phyloP scores from a whole-genome alignment of 2,329 filamentous ascomycete genomes.

The Paecilomyces niveus region DNA sequence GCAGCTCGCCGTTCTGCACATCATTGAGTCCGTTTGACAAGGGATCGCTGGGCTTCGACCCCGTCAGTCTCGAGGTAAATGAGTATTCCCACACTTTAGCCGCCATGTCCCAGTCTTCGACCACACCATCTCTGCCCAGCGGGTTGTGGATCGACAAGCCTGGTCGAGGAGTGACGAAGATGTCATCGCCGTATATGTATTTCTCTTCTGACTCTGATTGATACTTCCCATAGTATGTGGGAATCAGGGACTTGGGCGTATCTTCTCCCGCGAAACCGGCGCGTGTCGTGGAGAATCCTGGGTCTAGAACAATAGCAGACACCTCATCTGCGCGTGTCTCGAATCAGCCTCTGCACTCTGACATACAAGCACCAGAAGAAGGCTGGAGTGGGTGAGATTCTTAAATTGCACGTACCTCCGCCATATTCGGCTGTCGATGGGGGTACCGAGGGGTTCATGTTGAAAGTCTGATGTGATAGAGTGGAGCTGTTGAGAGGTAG shows the following conservation, averaged over 20 bases:
- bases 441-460: constrained; percentile 38
- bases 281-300: constrained; percentile 83
- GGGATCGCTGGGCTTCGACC: constrained; percentile 61
- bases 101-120: constrained; percentile 94
- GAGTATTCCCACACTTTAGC: constrained; percentile 87
- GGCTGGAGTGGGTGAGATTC: constrained; percentile 5
- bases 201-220: constrained; percentile 47
- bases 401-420: constrained; percentile 34
- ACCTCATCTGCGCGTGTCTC: constrained; percentile 67
- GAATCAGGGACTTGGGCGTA: constrained; percentile 85
- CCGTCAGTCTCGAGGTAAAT: constrained; percentile 81
- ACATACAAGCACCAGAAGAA: background rate
- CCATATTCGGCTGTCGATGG: constrained; percentile 43
- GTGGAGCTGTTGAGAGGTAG: background rate
- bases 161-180: constrained; percentile 67
- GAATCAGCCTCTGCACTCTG: constrained; percentile 3
- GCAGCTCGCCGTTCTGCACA: constrained; percentile 49
- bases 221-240: constrained; percentile 74
- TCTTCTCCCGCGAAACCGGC: constrained; percentile 98
- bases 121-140: constrained; percentile 78
- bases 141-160: constrained; percentile 85
- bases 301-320: constrained; percentile 91
- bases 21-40: constrained; percentile 75
- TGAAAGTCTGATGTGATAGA: constrained; percentile 1
- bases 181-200: constrained; percentile 80